Evolutionary conservation across 257 asterid species (phyloP).

Genomic region (Solanum commersonii): DNA sequence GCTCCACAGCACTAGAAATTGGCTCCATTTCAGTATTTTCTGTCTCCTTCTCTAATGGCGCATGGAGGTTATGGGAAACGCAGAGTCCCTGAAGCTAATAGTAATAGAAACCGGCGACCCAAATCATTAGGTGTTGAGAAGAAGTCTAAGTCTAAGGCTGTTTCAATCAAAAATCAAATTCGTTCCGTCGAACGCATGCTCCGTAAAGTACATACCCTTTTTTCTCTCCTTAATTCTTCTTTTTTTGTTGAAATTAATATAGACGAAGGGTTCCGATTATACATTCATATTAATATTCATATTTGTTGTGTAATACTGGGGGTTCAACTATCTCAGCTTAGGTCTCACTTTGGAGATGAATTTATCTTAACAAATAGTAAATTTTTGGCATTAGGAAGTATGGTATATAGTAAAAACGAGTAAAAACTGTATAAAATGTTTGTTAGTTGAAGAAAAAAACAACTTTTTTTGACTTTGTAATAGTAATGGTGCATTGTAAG

Average conservation of each 20-base stretch:
- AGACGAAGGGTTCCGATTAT: not conserved
- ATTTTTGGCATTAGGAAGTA: not conserved
- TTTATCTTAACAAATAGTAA: not conserved
- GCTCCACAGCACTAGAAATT: not conserved
- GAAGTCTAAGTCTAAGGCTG: conserved; percentile 56
- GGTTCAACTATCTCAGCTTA: not conserved
- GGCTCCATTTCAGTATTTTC: not conserved
- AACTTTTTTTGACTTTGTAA: not conserved
- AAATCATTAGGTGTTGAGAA: conserved; percentile 54
- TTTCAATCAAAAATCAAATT: conserved; percentile 77
- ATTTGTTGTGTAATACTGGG: not conserved
- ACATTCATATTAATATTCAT: not conserved
- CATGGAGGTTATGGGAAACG: conserved; percentile 82
- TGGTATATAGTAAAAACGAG: not conserved
- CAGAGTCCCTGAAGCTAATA: conserved; percentile 19
- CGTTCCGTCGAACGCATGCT: conserved; percentile 89
- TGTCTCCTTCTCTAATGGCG: conserved; percentile 25
- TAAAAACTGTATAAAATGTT: not conserved
- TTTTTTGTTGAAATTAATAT: not conserved
- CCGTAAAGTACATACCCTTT: conserved; percentile 47
- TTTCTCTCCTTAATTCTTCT: not conserved
- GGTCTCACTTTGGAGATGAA: not conserved
- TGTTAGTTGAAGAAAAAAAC: not conserved
- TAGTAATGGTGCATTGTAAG: not conserved
- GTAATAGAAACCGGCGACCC: conserved; percentile 21